Base-by-base conservation (phyloP, 2,329 filamentous ascomycete species). In the Penicillium hesseltinei region DNA sequence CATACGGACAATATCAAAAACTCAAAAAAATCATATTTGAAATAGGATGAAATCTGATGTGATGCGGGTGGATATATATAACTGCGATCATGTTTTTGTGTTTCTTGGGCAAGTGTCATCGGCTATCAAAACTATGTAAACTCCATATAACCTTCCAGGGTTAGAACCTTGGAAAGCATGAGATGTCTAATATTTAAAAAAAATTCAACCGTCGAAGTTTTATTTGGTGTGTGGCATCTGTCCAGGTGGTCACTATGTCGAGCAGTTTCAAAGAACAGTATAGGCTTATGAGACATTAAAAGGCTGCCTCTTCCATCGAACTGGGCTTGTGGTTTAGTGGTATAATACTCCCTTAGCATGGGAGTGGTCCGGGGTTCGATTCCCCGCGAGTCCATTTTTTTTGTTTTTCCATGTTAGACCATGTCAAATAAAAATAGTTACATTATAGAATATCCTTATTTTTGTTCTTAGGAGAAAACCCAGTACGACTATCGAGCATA, bases 341-440 rank as follows among this genome's bases (percentile, higher is more conserved):
- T 78, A 77, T 77, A 75, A 77, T 77, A 73, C 73, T 68, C 74
- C 73, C 74, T 77, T 77, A 77, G 75, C 73, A 77, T 78, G 75
- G 75, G 75, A 71, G 76, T 72, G 76, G 76, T 77, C 75, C 73
- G 71, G 74, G 75, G 75, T 77, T 78, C 75, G 75, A 78, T 78
- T 78, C 76, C 76, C 76, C 72, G 76, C 75, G 71, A 75, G 75
- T 78, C 77, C 76, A 78, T 64, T 60, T 62, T 67, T 66, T 64
- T 67, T 66, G 48, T 27, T 8, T 9, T 38, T n/a, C 43, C 13
- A 1, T 9, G 11, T 29, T 40, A 23, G 3, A 17, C 33, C 6
- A 35, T 15, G 13, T 17, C 23, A 36, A 35, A n/a, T 25, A 17
- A 2, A 2, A 45, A 15, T 33, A 33, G 11, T 6, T 33, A 15